A percentile compares a stretch with the other conserved stretches of the same genome.
phyloP scores from a whole-genome alignment of 2,329 filamentous ascomycete genomes.

The Dothistroma septosporum region DNA sequence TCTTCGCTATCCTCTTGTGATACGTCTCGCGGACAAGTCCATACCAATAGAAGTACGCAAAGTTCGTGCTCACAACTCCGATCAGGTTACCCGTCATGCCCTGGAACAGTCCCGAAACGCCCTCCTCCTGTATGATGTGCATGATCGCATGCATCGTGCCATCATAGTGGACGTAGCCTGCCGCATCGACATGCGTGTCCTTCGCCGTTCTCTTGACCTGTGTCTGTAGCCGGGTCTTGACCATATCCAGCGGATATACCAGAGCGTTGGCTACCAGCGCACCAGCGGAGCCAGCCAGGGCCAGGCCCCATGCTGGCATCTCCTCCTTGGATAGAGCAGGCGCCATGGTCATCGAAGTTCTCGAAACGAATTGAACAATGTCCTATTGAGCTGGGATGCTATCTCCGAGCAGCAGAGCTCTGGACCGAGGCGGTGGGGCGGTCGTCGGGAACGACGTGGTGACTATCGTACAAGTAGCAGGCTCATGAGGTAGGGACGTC shows the following conservation, averaged over 20 bases:
- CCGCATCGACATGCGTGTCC: slow-evolving; percentile 34
- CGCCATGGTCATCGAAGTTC: slow-evolving; percentile 17
- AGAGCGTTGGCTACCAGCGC: slow-evolving; percentile 92
- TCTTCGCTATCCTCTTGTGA: slow-evolving; percentile 45
- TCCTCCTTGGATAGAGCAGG: slow-evolving; percentile 43
- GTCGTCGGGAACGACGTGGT: background rate
- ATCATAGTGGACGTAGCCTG: slow-evolving; percentile 68
- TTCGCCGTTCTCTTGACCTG: slow-evolving; percentile 65
- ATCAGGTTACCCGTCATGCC: slow-evolving; percentile 82
- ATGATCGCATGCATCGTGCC: slow-evolving; percentile 84
- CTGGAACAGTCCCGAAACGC: slow-evolving; percentile 75
- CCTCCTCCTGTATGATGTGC: slow-evolving; percentile 78
- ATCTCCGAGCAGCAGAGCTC: slow-evolving; percentile 5
- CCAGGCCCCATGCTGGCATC: slow-evolving; percentile 87
- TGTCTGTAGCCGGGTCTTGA: slow-evolving; percentile 94
- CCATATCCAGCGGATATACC: slow-evolving; percentile 94
- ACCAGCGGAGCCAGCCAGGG: slow-evolving; percentile 85
- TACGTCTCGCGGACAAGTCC: slow-evolving; percentile 81
- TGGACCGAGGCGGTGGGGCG: slow-evolving; percentile 10
- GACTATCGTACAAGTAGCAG: background rate
- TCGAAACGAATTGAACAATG: background rate
- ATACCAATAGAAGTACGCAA: slow-evolving; percentile 99
- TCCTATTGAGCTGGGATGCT: background rate
- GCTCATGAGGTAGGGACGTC: background rate
- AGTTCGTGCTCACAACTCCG: slow-evolving; percentile 95